Conservation (phyloP, 2,329 filamentous ascomycete genomes). For the Pyricularia grisea region DNA sequence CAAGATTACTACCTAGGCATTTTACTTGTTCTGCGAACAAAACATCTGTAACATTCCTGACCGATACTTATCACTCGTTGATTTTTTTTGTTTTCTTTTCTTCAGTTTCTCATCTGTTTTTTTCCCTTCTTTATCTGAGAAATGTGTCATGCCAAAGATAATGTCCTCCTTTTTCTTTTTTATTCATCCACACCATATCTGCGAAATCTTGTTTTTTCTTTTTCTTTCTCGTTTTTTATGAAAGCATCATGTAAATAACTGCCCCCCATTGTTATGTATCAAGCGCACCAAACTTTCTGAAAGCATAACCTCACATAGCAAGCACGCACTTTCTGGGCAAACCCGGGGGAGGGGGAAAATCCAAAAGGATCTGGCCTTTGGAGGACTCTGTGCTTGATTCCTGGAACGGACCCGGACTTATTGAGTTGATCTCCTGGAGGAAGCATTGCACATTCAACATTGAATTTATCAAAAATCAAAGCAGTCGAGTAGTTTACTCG, state of each 20-base stretch:
- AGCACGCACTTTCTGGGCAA: neutral
- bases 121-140: neutral
- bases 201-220: neutral
- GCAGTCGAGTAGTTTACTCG: neutral
- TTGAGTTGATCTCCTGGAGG: neutral
- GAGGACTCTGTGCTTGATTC: neutral
- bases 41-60: neutral
- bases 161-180: neutral
- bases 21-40: neutral
- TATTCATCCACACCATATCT: neutral
- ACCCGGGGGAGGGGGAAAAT: neutral
- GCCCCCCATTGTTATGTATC: neutral
- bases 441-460: neutral
- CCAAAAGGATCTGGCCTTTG: neutral
- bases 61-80: neutral
- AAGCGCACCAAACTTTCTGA: neutral
- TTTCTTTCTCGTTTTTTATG: neutral
- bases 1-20: neutral
- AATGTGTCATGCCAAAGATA: neutral
- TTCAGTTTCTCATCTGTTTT: too few species aligned
- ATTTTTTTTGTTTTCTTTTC: neutral
- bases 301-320: neutral
- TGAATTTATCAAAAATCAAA: neutral
- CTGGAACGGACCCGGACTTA: neutral
- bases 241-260: neutral